Percentiles rank a stretch among this genome's conserved stretches.
phyloP scores from a whole-genome alignment of 2,329 filamentous ascomycete genomes.

The Botrytis byssoidea region DNA sequence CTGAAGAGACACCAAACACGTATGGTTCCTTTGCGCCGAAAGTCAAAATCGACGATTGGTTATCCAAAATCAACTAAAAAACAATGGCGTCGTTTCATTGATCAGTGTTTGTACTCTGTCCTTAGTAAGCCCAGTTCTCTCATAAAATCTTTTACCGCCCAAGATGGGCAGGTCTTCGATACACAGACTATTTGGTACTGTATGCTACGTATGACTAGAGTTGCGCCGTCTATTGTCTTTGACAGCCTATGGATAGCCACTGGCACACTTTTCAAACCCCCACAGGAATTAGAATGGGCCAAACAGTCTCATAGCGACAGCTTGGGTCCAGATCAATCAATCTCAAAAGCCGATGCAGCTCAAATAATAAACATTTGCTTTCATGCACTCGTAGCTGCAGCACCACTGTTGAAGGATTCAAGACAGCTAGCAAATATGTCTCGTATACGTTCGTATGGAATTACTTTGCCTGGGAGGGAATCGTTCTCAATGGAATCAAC shows the following conservation, averaged over 20 bases:
- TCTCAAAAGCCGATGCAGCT: conserved; percentile 36
- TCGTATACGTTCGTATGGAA: conserved; percentile 48
- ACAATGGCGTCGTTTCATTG: conserved; percentile 59
- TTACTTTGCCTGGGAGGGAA: conserved; percentile 48
- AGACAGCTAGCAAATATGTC: conserved; percentile 56
- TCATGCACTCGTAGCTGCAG: conserved; percentile 59
- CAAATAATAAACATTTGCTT: conserved; percentile 53
- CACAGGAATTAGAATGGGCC: conserved; percentile 38
- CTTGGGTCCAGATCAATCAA: conserved; percentile 17
- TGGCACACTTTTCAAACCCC: conserved; percentile 56
- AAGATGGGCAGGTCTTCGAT: conserved; percentile 52
- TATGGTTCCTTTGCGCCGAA: conserved; percentile 11
- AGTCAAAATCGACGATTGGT: background rate
- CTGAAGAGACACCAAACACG: conserved; percentile 23
- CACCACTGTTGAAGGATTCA: conserved; percentile 44
- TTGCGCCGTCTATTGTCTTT: conserved; percentile 57
- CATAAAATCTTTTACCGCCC: conserved; percentile 55
- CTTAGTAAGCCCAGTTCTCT: conserved; percentile 57
- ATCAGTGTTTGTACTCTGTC: conserved; percentile 64
- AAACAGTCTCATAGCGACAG: conserved; percentile 25
- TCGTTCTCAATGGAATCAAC: conserved; percentile 48
- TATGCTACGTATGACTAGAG: conserved; percentile 58
- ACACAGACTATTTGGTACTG: conserved; percentile 63
- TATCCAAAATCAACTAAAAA: conserved; percentile 19
- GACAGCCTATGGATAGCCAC: conserved; percentile 65